phyloP scores from a whole-genome alignment of 2,329 filamentous ascomycete species.

The Fusarium sterilihyphosum region DNA sequence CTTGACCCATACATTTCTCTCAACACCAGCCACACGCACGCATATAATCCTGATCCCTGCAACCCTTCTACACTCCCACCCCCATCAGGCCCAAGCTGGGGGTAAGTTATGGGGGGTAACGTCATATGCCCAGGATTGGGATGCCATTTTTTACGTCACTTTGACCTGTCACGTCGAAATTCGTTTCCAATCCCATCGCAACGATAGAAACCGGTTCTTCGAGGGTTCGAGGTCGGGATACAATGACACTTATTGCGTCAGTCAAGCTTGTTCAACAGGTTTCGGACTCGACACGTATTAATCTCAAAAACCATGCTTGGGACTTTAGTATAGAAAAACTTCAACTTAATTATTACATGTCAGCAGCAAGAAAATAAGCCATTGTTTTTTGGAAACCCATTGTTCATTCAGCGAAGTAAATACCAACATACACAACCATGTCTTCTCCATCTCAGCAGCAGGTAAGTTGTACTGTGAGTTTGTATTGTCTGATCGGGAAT shows the following conservation, averaged over 20 bases:
- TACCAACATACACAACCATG: slow-evolving; percentile 23
- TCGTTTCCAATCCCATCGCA: slow-evolving; percentile 11
- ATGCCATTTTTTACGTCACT: slow-evolving; percentile 32
- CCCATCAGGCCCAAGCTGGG: background rate
- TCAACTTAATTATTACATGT: slow-evolving; percentile 1
- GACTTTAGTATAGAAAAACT: slow-evolving; percentile 9
- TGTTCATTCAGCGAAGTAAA: background rate
- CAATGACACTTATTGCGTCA: slow-evolving; percentile 45
- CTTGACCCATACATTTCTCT: slow-evolving; percentile 14
- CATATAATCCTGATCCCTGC: slow-evolving; percentile 22
- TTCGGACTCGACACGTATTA: slow-evolving; percentile 23
- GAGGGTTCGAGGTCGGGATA: background rate
- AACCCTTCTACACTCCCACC: background rate
- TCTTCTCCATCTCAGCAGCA: slow-evolving; percentile 34
- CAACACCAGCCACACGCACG: slow-evolving; percentile 28
- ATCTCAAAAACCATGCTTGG: slow-evolving; percentile 36
- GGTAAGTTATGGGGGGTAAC: slow-evolving; percentile 1
- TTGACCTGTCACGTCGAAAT: slow-evolving; percentile 16
- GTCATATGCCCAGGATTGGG: slow-evolving; percentile 22
- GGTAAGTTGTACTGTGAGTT: slow-evolving; percentile 17
- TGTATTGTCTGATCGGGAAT: background rate
- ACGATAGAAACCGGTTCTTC: slow-evolving; percentile 39
- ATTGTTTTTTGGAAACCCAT: slow-evolving; percentile 3
- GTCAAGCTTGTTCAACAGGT: slow-evolving; percentile 30
- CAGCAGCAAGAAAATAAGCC: slow-evolving; percentile 10